Evolutionary conservation across 2,329 filamentous ascomycete genomes (phyloP).

Genomic region (Exophiala oligosperma): DNA sequence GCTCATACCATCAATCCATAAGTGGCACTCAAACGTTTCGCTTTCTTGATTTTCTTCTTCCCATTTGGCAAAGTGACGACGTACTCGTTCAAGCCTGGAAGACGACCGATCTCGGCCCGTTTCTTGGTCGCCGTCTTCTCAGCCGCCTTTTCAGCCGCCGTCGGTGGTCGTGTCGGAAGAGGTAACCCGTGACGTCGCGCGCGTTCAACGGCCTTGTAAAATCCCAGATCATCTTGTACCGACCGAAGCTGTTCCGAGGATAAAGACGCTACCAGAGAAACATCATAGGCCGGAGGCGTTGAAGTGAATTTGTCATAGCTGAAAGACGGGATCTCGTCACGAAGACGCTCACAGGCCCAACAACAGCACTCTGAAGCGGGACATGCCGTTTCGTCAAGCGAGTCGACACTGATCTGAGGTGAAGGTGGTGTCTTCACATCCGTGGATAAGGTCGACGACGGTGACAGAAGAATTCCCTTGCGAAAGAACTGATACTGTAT

Average conservation of each 20-base stretch:
- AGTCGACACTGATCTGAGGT: background rate
- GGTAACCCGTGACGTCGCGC: slow-evolving; percentile 2
- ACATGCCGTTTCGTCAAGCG: background rate
- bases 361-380: slow-evolving; percentile 11
- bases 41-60: slow-evolving; percentile 9
- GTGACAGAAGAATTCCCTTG: background rate
- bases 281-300: background rate
- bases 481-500: slow-evolving; percentile 4
- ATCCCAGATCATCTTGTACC: slow-evolving; percentile 11
- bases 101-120: background rate
- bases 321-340: slow-evolving; percentile 11
- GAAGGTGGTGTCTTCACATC: background rate
- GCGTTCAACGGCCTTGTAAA: slow-evolving; percentile 10
- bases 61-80: slow-evolving; percentile 9
- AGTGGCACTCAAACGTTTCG: background rate
- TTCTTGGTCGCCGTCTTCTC: slow-evolving; percentile 7
- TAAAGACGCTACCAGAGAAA: background rate
- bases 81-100: slow-evolving; percentile 11
- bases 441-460: background rate
- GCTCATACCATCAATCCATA: background rate
- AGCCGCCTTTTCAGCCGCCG: slow-evolving; percentile 11
- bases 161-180: slow-evolving; percentile 10
- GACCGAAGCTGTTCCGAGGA: slow-evolving; percentile 5
- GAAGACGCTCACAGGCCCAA: slow-evolving; percentile 24
- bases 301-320: background rate